Evolutionary conservation across 371 early-diverging fungal genomes (phyloP).

Genomic region (Syncephalis plumigaleata): DNA sequence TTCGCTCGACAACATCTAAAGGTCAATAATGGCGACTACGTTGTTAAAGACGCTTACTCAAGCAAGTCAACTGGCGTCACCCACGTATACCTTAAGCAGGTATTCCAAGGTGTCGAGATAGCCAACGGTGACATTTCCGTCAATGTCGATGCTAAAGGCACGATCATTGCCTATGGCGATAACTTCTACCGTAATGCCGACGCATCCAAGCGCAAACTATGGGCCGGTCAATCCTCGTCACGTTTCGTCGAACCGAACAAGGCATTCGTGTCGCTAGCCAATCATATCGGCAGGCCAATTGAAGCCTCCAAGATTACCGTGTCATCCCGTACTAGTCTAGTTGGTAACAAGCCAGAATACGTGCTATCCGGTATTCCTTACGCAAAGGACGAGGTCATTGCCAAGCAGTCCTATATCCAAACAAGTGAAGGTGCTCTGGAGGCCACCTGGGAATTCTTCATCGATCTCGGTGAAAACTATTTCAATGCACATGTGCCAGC

Average conservation of each 20-base stretch:
- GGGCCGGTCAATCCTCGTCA: too few relatives aligned
- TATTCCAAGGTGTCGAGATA: neutral
- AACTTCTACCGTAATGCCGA: too few relatives aligned
- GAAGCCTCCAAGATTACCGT: too few relatives aligned
- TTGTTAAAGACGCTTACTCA: neutral
- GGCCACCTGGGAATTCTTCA: neutral
- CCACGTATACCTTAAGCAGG: neutral
- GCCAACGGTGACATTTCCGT: neutral
- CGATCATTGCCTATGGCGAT: too few relatives aligned
- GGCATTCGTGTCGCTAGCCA: too few relatives aligned
- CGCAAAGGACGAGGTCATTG: neutral
- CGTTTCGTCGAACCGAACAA: too few relatives aligned
- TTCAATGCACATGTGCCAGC: neutral
- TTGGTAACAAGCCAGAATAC: too few relatives aligned
- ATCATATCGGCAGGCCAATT: too few relatives aligned
- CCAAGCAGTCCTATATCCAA: neutral
- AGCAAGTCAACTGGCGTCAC: neutral
- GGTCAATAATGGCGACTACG: neutral
- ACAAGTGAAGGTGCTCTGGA: neutral
- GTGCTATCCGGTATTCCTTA: neutral
- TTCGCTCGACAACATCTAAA: too few relatives aligned
- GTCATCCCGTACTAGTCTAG: too few relatives aligned
- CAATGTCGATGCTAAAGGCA: neutral
- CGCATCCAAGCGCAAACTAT: too few relatives aligned
- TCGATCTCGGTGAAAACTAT: neutral